phyloP scores from a whole-genome alignment of 768 basidiomycete species.

The Phylloporus sp. region DNA sequence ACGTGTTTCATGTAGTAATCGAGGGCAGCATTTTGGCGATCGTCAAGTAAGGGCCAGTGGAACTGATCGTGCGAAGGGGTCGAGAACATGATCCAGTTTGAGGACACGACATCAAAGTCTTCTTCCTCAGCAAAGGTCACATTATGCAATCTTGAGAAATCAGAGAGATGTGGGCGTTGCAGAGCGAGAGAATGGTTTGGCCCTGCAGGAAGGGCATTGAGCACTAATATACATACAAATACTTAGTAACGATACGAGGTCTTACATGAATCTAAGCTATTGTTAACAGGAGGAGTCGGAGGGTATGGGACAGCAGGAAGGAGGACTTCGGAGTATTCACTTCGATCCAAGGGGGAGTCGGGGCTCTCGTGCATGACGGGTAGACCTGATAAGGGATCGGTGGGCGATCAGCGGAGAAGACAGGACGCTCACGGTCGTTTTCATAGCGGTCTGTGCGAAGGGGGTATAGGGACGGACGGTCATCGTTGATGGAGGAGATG shows the following conservation, averaged over 20 bases:
- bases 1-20: constrained; percentile 59
- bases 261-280: constrained; percentile 73
- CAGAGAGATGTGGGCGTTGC: constrained; percentile 28
- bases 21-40: constrained; percentile 19
- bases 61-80: constrained; percentile 7
- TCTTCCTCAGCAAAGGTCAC: constrained; percentile 11
- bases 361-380: constrained; percentile 32
- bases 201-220: constrained; percentile 62
- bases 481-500: constrained; percentile 38
- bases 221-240: constrained; percentile 61
- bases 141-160: constrained; percentile 24
- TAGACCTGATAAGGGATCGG: constrained; percentile 18
- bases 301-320: constrained; percentile 28
- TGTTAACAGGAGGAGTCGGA: constrained; percentile 38
- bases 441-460: constrained; percentile 28
- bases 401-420: not conserved
- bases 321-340: constrained; percentile 29
- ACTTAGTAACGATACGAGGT: constrained; percentile 67
- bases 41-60: constrained; percentile 10
- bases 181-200: constrained; percentile 22
- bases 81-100: constrained; percentile 14
- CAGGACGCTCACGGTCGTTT: constrained; percentile 24
- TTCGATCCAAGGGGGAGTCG: constrained; percentile 31
- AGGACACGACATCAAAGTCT: constrained; percentile 19
- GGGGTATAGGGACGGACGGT: constrained; percentile 35